Evolutionary conservation across 805 yeast species (phyloP), one percentile per base, ranked within the genome.

Genomic region (Candida caryicola): DNA sequence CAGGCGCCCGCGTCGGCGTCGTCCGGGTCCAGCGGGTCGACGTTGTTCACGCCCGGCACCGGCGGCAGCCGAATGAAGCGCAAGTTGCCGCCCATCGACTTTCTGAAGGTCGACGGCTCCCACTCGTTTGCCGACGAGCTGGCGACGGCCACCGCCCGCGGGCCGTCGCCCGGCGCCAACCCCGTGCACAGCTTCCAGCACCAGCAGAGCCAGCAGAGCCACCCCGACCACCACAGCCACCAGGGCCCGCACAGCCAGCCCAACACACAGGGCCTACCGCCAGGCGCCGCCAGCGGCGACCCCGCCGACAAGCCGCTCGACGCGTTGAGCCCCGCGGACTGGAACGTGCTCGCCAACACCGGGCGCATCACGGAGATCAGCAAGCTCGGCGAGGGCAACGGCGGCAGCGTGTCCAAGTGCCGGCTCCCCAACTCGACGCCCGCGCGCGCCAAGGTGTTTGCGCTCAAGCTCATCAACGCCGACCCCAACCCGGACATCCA

Each of bases 341-440:
- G 97, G 96, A 74, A 77, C 46, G 50, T 60, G 3, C 65, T 81
- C 2, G 80, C 84, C 10, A 71, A 76, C 37, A 59, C 68, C 19
- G 76, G 77, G 34, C 75, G 79, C 31, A 85, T 93, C 26, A 66
- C 76, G 5, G 88, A 86, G 38, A 46, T 90, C 27, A 81, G 80
- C 15, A 73, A 77, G 19, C 60, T 91, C 16, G 99, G 99, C 14
- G 98, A 93, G 65, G 99, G 99, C 13, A 82, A 87, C 25, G 95
- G 96, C 12, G 99, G 98, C 0, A 74, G 86, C 8, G 99, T 91
- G 8, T 74, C 82, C 15, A 82, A 87, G 56, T 91, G 98, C 60
- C 66, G 67, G 40, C 66, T 91, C 36, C 40, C 50, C 8, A 53
- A 73, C 30, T 23, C 31, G 17, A 15, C 17, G 6, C 82, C 85